These are phyloP conservation scores for Blastocystis sp. DNA, from an alignment of 352 stramenopile species.

Conservation along the genomic window DNA sequence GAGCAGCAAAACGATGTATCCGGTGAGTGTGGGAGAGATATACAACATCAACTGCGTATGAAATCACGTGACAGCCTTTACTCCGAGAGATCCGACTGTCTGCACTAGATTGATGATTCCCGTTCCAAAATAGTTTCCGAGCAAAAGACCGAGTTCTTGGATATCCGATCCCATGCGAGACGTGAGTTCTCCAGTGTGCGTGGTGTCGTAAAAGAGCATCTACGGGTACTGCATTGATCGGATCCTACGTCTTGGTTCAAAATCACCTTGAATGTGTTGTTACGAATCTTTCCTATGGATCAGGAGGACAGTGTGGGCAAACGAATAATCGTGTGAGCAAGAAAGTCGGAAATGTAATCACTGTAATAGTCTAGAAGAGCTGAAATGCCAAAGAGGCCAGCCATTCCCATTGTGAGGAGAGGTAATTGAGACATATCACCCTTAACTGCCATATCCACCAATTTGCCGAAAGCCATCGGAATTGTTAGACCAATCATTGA, in stretches of 20 bases:
- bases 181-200: slow-evolving; percentile 39
- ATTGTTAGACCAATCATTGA: slow-evolving; percentile 37
- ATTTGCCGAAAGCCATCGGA: slow-evolving; percentile 48
- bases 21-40: slow-evolving; percentile 46
- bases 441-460: slow-evolving; percentile 43
- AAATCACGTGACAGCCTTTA: neutral
- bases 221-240: neutral
- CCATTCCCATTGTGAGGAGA: slow-evolving; percentile 33
- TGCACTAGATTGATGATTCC: slow-evolving; percentile 52
- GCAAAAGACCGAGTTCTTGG: slow-evolving; percentile 32
- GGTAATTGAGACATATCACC: slow-evolving; percentile 37
- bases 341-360: slow-evolving; percentile 60
- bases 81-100: slow-evolving; percentile 9
- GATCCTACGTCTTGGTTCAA: slow-evolving; percentile 14
- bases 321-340: slow-evolving; percentile 49
- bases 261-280: slow-evolving; percentile 56
- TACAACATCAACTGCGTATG: slow-evolving; percentile 9
- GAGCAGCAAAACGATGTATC: slow-evolving; percentile 40
- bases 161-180: slow-evolving; percentile 48
- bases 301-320: neutral
- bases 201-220: slow-evolving; percentile 56
- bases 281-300: slow-evolving; percentile 25
- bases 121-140: slow-evolving; percentile 53
- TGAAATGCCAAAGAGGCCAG: slow-evolving; percentile 25
- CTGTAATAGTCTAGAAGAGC: slow-evolving; percentile 53